Percentiles rank a stretch among this genome's conserved stretches.
Evolutionary conservation across 768 basidiomycete genomes (phyloP).

Genomic region (Boletus patriciae): DNA sequence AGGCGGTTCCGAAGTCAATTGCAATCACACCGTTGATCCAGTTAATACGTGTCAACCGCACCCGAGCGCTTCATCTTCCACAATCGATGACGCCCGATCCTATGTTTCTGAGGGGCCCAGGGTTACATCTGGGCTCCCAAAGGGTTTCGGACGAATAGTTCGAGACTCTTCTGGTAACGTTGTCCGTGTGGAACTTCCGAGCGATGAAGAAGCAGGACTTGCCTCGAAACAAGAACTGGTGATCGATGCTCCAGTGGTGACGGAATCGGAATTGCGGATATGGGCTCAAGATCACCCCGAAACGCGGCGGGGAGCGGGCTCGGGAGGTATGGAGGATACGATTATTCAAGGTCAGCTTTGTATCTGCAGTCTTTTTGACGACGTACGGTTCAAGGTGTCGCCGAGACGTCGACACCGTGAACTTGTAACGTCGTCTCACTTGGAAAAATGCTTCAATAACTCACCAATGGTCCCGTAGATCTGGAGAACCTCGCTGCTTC

Average conservation of each 20-base stretch:
- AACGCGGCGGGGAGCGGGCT: background rate
- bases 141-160: slow-evolving; percentile 78
- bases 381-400: background rate
- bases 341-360: slow-evolving; percentile 37
- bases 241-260: slow-evolving; percentile 40
- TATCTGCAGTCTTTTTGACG: background rate
- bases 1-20: slow-evolving; percentile 62
- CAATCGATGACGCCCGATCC: background rate
- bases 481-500: slow-evolving; percentile 62
- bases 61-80: background rate
- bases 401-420: slow-evolving; percentile 1
- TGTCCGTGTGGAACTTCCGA: slow-evolving; percentile 63
- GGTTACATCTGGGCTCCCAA: slow-evolving; percentile 41
- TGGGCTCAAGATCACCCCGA: slow-evolving; percentile 18
- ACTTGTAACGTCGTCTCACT: background rate
- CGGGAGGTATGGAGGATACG: background rate
- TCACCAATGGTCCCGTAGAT: slow-evolving; percentile 40
- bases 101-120: slow-evolving; percentile 14
- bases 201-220: slow-evolving; percentile 42
- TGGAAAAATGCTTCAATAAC: background rate
- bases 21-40: background rate
- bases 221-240: slow-evolving; percentile 30
- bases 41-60: background rate
- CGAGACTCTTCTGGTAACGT: slow-evolving; percentile 79
- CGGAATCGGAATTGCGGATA: slow-evolving; percentile 17